phyloP scores from a whole-genome alignment of 176 grass and related monocot genomes.

The Oryza punctata region DNA sequence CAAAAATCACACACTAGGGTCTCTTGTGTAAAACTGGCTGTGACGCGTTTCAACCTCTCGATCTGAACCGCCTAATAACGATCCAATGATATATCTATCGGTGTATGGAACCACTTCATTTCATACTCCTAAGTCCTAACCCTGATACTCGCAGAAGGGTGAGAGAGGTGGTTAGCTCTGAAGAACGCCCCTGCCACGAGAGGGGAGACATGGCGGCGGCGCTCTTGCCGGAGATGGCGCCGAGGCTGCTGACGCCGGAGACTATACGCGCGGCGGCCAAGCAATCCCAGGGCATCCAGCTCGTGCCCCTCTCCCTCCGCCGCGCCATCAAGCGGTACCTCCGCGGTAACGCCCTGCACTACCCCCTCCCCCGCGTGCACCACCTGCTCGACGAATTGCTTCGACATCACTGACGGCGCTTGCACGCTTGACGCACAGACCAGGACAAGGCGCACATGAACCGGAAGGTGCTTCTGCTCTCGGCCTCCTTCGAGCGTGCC shows the following conservation, averaged over 20 bases:
- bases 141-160: background rate
- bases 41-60: too few relatives aligned
- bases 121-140: background rate
- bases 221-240: constrained; percentile 55
- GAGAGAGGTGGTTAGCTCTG: background rate
- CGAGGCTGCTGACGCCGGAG: constrained; percentile 72
- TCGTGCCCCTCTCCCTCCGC: constrained; percentile 75
- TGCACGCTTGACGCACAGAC: constrained; percentile 24
- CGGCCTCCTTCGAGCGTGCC: constrained; percentile 67
- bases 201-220: constrained; percentile 61
- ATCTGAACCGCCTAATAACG: too few relatives aligned
- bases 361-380: constrained; percentile 22
- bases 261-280: constrained; percentile 74
- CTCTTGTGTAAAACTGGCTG: too few relatives aligned
- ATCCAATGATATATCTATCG: background rate
- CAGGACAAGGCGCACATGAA: constrained; percentile 75
- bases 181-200: constrained; percentile 25
- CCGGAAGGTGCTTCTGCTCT: constrained; percentile 71
- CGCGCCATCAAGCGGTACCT: constrained; percentile 88
- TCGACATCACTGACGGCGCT: background rate
- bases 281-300: constrained; percentile 83
- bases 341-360: constrained; percentile 41
- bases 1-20: too few relatives aligned
- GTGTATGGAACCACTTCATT: background rate
- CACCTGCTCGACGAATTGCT: constrained; percentile 45